A percentile compares a stretch with the other conserved stretches of the same genome.
These are phyloP conservation scores for Turnera subulata DNA, from an alignment of 345 rosid genomes.

Conservation along the genomic window DNA sequence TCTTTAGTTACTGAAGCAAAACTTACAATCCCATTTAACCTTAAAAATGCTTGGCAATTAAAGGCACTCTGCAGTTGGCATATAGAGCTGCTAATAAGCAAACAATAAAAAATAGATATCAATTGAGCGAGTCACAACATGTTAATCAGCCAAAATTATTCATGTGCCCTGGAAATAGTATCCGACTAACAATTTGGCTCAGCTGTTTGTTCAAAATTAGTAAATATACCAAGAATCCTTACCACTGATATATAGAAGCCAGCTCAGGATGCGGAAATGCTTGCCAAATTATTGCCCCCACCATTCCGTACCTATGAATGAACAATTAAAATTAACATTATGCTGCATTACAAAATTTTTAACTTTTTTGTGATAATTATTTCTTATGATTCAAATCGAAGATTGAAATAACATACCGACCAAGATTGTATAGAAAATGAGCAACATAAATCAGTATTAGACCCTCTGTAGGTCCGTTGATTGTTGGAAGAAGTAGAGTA, in stretches of 20 bases:
- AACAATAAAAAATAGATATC: not conserved
- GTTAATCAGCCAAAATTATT: slow-evolving; percentile 1
- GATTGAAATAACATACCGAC: slow-evolving; percentile 58
- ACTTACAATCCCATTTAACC: slow-evolving; percentile 81
- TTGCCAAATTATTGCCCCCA: slow-evolving; percentile 69
- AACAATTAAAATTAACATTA: not conserved
- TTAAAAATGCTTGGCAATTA: slow-evolving; percentile 47
- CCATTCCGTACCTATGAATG: slow-evolving; percentile 81
- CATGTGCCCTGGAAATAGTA: not conserved
- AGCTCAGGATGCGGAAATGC: slow-evolving; percentile 61
- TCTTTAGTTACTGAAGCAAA: slow-evolving; percentile 57
- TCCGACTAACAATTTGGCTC: not conserved
- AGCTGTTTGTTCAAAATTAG: no score
- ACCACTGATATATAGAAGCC: slow-evolving; percentile 82
- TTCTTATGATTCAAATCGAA: not conserved
- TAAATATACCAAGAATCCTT: no score
- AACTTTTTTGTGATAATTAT: no score
- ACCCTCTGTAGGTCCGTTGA: slow-evolving; percentile 98
- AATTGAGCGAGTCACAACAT: slow-evolving; percentile 2
- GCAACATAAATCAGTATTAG: slow-evolving; percentile 71
- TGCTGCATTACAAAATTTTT: not conserved
- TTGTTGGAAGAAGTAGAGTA: slow-evolving; percentile 82
- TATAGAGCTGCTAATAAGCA: not conserved
- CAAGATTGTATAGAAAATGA: slow-evolving; percentile 73
- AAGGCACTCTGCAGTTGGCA: slow-evolving; percentile 59